Evolutionary conservation across 2,329 filamentous ascomycete genomes (phyloP), one percentile per base, ranked within the genome.

Genomic region (Purpureocillium takamizusanense): DNA sequence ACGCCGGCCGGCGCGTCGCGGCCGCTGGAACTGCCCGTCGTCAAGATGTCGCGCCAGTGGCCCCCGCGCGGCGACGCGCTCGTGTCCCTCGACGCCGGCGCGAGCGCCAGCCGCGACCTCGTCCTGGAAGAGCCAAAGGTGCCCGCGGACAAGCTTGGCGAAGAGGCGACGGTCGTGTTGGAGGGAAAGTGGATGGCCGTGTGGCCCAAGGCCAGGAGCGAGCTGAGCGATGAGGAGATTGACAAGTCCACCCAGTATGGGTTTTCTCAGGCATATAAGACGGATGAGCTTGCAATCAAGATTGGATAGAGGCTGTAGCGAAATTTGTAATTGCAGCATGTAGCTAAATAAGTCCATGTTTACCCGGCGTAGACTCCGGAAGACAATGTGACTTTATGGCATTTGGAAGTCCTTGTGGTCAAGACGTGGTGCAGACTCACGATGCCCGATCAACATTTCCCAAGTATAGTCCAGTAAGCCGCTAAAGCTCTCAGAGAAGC

Each of bases 121-220:
- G 46, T 56, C 21, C 46, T 65, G 21, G 48, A 47, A 32, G 52
- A 50, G 14, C 53, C 53, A 16, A 40, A 56, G 13, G 52, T 63
- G 32, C 56, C 61, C 13, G 36, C 55, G 30, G 54, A 52, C n/a
- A 47, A 51, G 45, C 51, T 65, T 45, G 50, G 50, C 16, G 36
- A 40, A 7, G 53, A 46, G 37, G 50, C 52, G 7, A 55, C 43
- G 18, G 58, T 62, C 14, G 44, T 49, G 38, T 52, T 56, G 37
- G 48, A 51, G 37, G 62, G 62, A 5, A 42, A 46, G 35, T 66
- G 62, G 62, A 54, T 51, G 46, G 48, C 50, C 13, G 61, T 63
- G 11, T 63, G 61, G 60, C 47, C 49, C 7, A 40, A 44, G 32
- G 13, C 42, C 12, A 46, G 42, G 40, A 41, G 37, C 46, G 48